Evolutionary conservation across 768 basidiomycete genomes (phyloP), one percentile per base, ranked within the genome.

Genomic region (Ephemerocybe angulata): DNA sequence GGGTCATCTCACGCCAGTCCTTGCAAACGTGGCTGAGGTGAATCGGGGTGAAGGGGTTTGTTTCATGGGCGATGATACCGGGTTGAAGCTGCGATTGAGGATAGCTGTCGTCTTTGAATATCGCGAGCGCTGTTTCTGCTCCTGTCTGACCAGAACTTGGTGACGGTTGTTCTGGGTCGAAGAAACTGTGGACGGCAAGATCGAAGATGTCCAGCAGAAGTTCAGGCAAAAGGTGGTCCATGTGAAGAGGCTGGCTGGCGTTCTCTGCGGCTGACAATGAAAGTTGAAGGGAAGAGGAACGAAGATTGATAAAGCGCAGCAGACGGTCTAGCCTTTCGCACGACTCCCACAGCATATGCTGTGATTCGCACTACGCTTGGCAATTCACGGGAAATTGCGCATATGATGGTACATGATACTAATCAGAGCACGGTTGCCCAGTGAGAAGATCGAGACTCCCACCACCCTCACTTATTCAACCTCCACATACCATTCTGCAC

Each of bases 401-500:
- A 17, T 35, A 17, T 35, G 17, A 35, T 35, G 8, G 8, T 8
- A 35, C 8, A 35, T 35, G 17, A 35, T 17, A 17, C 33, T 35
- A 17, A 35, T 8, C 33, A 35, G 33, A 35, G 17, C 17, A 8
- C 33, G 8, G 17, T 35, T 17, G 33, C 17, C 8, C 41, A 24
- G 10, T 1, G 19, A 17, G 38, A 38, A 17, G 17, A 27, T 40
- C 22, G 15, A 24, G n/a, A 25, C 50, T 30, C 31, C 22, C 7
- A 52, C 24, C 19, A 30, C 24, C 10, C 21, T 48, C 54, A 70
- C 27, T 64, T 67, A 53, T 73, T 73, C 42, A 78, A 64, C 52
- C 62, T 85, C 90, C 88, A 92, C 65, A 85, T 70, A 1, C 88
- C 88, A 56, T 88, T 87, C 52, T 79, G 80, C 37, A 80, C 80